phyloP scores from a whole-genome alignment of 139 green algal species.

The Coelastrella sp. region DNA sequence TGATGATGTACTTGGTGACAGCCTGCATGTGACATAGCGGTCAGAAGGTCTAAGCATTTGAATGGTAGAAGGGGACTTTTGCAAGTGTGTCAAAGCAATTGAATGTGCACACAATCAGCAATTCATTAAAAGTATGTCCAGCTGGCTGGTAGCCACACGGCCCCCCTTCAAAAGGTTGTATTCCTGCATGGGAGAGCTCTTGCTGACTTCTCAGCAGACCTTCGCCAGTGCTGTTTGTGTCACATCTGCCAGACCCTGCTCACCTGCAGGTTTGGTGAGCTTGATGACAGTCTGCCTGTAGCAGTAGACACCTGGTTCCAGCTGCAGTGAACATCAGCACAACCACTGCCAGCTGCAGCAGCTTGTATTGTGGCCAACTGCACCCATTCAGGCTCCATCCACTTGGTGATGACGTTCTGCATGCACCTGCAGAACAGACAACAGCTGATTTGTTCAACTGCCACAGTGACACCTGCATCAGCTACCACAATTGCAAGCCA shows the following conservation, averaged over 20 bases:
- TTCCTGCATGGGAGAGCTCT: too few relatives aligned
- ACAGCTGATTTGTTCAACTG: neutral
- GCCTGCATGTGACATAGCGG: conserved; percentile 53
- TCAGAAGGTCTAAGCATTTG: neutral
- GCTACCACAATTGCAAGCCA: neutral
- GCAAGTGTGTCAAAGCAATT: neutral
- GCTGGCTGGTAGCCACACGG: too few relatives aligned
- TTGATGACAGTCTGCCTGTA: conserved; percentile 74
- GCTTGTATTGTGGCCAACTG: neutral
- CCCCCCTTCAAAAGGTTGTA: too few relatives aligned
- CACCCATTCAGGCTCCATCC: conserved; percentile 66
- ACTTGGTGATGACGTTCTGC: conserved; percentile 58
- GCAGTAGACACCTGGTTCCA: conserved; percentile 81
- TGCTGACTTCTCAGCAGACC: neutral
- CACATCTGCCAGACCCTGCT: neutral
- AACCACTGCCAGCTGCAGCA: neutral
- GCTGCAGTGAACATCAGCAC: conserved; percentile 56
- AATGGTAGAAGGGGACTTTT: neutral
- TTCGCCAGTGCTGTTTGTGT: neutral
- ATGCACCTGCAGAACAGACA: conserved; percentile 41
- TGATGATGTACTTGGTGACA: conserved; percentile 68
- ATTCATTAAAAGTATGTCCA: too few relatives aligned
- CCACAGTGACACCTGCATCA: neutral
- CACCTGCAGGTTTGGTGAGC: conserved; percentile 77
- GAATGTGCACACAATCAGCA: neutral